phyloP scores from a whole-genome alignment of 2,329 filamentous ascomycete species.

The Cladophialophora bantiana region DNA sequence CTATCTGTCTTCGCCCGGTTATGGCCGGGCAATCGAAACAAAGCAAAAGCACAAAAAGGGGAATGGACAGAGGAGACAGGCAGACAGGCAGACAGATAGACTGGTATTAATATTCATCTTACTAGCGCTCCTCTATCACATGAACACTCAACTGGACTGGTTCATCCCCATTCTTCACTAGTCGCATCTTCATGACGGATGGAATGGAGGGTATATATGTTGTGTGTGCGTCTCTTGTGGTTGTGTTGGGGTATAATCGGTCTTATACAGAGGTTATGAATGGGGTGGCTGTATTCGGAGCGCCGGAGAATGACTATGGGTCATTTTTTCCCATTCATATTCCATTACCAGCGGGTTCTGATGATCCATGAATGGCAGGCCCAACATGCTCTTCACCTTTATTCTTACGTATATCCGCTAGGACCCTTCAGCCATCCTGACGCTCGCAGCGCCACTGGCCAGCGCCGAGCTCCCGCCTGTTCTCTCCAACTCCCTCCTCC shows the following conservation, averaged over 20 bases:
- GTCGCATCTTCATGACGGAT: too few relatives aligned
- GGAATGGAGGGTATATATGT: too few relatives aligned
- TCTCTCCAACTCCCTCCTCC: constrained; percentile 39
- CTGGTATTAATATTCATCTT: background rate
- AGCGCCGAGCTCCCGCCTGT: constrained; percentile 20
- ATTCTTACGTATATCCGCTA: background rate
- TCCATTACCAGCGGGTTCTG: background rate
- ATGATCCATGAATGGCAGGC: background rate
- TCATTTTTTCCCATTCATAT: background rate
- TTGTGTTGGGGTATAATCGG: too few relatives aligned
- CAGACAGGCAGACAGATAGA: too few relatives aligned
- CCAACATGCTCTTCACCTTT: background rate
- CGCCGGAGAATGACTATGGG: too few relatives aligned
- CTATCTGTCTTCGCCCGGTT: background rate
- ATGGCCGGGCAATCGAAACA: background rate
- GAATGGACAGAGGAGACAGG: too few relatives aligned
- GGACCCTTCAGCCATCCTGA: background rate
- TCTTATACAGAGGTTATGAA: too few relatives aligned
- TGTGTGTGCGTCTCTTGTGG: too few relatives aligned
- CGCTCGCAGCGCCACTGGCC: constrained; percentile 9
- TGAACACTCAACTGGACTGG: too few relatives aligned
- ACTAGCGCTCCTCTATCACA: too few relatives aligned
- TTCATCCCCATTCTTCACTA: too few relatives aligned
- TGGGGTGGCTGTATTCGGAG: too few relatives aligned
- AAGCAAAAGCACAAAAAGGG: background rate